These are phyloP conservation scores for Alternaria ethzedia DNA, from an alignment of 2,329 filamentous ascomycete genomes.

Conservation along the genomic window DNA sequence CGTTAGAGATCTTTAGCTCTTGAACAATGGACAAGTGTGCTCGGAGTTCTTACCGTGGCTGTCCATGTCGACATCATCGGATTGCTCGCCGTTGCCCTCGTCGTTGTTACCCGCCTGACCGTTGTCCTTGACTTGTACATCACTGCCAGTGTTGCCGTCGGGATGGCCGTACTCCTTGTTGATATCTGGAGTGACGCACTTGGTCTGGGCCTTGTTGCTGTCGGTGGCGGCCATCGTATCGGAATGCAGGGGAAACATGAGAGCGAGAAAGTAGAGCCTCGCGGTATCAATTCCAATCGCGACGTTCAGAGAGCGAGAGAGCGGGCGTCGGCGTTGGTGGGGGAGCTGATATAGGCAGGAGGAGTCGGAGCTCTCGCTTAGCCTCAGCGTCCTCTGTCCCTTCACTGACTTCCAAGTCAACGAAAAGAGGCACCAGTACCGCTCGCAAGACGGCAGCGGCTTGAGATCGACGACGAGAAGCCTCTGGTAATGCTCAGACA, in stretches of 20 bases:
- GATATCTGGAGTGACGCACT: neutral
- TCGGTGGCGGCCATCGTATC: neutral
- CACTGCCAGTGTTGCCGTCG: neutral
- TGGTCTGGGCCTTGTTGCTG: neutral
- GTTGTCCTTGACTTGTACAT: neutral
- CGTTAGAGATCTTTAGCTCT: neutral
- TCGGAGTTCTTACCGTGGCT: neutral
- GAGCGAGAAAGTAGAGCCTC: neutral
- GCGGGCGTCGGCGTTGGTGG: neutral
- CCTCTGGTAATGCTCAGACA: neutral
- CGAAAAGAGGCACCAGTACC: neutral
- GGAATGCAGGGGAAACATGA: neutral
- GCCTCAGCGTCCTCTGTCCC: neutral
- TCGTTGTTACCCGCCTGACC: neutral
- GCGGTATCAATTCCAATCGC: neutral
- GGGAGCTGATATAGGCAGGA: neutral
- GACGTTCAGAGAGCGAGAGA: neutral
- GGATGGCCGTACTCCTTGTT: neutral
- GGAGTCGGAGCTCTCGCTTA: neutral
- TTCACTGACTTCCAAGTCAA: neutral
- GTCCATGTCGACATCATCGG: neutral
- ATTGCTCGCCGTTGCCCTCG: neutral
- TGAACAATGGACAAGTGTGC: neutral
- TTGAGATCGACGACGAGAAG: neutral
- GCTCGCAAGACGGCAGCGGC: neutral